Percentiles rank a stretch among this genome's conserved stretches.
Evolutionary conservation across 441 rosid species (phyloP).

Genomic region (Mallotus japonicus): DNA sequence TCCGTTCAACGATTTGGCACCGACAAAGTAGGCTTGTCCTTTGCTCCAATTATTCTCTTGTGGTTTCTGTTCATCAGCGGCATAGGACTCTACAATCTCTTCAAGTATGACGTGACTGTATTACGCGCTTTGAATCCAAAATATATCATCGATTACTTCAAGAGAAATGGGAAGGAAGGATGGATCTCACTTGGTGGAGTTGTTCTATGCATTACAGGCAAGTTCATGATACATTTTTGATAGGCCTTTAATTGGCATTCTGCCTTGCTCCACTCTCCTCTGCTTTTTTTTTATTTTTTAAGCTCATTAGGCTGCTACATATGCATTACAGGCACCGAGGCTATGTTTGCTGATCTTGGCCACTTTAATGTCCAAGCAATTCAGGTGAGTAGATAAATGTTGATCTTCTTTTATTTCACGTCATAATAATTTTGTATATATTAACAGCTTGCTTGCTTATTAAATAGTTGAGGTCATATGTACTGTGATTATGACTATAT

Average conservation of each 20-base stretch:
- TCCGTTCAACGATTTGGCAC: constrained; percentile 63
- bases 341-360: constrained; percentile 88
- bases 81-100: constrained; percentile 64
- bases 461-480: background rate
- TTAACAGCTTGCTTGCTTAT: too few relatives aligned
- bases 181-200: constrained; percentile 82
- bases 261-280: background rate
- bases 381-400: constrained; percentile 41
- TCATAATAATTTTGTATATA: background rate
- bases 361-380: constrained; percentile 71
- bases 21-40: constrained; percentile 62
- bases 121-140: constrained; percentile 68
- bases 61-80: constrained; percentile 61
- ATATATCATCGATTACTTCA: constrained; percentile 57
- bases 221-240: background rate
- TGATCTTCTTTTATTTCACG: too few relatives aligned
- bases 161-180: constrained; percentile 46
- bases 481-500: too few relatives aligned
- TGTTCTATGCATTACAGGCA: constrained; percentile 60
- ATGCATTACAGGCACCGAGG: constrained; percentile 57
- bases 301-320: background rate
- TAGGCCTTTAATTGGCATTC: background rate
- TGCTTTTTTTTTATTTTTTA: background rate
- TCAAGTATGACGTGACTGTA: constrained; percentile 53
- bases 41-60: constrained; percentile 54